Conservation (phyloP, 169 alveolate genomes). For the Plasmodium coatneyi region DNA sequence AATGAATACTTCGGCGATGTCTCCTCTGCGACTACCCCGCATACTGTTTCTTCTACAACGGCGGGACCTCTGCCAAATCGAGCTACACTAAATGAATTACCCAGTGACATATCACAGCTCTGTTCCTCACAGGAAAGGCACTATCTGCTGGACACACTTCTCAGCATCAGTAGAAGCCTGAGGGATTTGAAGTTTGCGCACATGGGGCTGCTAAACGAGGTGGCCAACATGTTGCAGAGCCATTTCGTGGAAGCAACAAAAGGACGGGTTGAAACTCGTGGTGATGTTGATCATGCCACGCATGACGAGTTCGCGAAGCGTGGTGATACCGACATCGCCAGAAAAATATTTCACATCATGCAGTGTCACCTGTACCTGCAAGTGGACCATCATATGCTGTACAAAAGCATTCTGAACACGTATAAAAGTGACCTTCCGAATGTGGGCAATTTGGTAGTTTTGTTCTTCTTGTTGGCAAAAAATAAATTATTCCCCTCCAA, state of each 20-base stretch:
- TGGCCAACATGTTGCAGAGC: conserved; percentile 9
- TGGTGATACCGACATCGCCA: not conserved
- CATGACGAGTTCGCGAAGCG: not conserved
- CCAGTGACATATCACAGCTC: not conserved
- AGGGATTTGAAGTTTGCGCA: conserved; percentile 36
- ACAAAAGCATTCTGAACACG: conserved; percentile 31
- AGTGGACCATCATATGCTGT: conserved; percentile 61
- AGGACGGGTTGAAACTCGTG: not conserved
- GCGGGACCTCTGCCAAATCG: not conserved
- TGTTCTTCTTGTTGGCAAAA: conserved; percentile 35
- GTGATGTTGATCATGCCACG: not conserved
- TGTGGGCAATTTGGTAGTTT: conserved; percentile 14
- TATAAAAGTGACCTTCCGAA: not conserved
- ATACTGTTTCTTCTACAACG: not conserved
- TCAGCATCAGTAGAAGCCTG: conserved; percentile 25
- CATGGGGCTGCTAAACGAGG: conserved; percentile 25
- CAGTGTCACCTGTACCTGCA: conserved; percentile 38
- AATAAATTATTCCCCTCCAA: conserved; percentile 62
- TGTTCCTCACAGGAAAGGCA: not conserved
- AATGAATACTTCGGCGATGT: too few relatives aligned
- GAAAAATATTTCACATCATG: conserved; percentile 50
- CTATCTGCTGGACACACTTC: not conserved
- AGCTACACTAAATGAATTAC: not conserved
- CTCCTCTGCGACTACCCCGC: not conserved
- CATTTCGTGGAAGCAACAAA: not conserved